Base-by-base conservation (phyloP, 192 early-diverging fungal species). In the Haplosporangium gracile region DNA sequence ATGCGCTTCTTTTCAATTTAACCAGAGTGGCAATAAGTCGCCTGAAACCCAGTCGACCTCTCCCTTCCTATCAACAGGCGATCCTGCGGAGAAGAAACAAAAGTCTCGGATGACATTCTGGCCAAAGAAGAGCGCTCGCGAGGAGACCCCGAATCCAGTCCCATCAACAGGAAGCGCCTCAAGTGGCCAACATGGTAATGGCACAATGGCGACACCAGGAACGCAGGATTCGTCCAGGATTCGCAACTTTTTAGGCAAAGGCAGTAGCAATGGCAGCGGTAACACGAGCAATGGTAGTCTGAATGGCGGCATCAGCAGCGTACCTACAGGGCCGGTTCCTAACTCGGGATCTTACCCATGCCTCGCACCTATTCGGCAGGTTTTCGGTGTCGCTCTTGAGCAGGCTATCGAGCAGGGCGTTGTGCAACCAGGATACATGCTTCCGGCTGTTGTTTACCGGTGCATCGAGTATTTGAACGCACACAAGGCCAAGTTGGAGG, bases 391-490 rank as follows among this genome's bases (percentile, higher is more conserved):
- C 13, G 83, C 96, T 11, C 88, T 99, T 32, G 96, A 97, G 78
- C 91, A 93, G n/a, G 96, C 95, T 0, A 93, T 99, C 2, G 91
- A 93, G 39, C 85, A 93, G 16, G 94, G 95, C 5, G 88, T 92
- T 26, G 90, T 98, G n/a, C 91, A 91, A 29, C 96, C 97, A 53
- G 93, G 92, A 18, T 94, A 95, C 81, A 92, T 94, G 51, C 90
- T 99, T 36, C 98, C 98, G n/a, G 94, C 97, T 16, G 93, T 99
- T 34, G 95, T 99, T 1, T 98, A 95, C 88, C 92, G 98, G 29
- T 99, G 98, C 76, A 97, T 99, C 74, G 98, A 99, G 91, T 99
- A 97, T 80, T 83, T 99, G 45, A 98, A 99, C 82, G 92, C 93
- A 7, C 96, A 95, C 84, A 95, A 95, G 84, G 98, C 97, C 8